A percentile compares a stretch with the other conserved stretches of the same genome.
Evolutionary conservation across 768 basidiomycete genomes (phyloP).

Genomic region (Dacryopinax primogenitus): DNA sequence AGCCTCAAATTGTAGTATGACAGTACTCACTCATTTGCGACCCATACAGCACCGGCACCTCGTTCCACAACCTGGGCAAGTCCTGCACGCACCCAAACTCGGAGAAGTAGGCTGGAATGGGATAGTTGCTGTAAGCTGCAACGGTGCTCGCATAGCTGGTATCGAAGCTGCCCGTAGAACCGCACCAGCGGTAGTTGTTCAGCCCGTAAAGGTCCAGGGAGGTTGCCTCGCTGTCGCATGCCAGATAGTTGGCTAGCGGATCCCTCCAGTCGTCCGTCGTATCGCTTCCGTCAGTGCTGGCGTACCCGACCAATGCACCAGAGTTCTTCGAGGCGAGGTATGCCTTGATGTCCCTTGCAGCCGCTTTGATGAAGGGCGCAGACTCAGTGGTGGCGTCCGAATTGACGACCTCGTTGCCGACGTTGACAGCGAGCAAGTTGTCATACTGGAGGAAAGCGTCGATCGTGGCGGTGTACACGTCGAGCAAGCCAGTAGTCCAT

Average conservation of each 20-base stretch:
- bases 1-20: slow-evolving; percentile 53
- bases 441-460: slow-evolving; percentile 70
- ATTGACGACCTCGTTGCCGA: slow-evolving; percentile 73
- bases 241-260: slow-evolving; percentile 62
- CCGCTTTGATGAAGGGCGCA: slow-evolving; percentile 76
- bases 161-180: slow-evolving; percentile 41
- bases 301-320: slow-evolving; percentile 62
- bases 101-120: slow-evolving; percentile 78
- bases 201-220: slow-evolving; percentile 78
- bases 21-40: slow-evolving; percentile 69
- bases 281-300: slow-evolving; percentile 59
- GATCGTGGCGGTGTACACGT: slow-evolving; percentile 67
- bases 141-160: slow-evolving; percentile 22
- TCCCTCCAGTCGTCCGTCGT: slow-evolving; percentile 37
- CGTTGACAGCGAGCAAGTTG: slow-evolving; percentile 79
- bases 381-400: slow-evolving; percentile 42
- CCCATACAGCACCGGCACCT: slow-evolving; percentile 59
- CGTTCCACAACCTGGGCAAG: slow-evolving; percentile 64
- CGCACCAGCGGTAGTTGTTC: slow-evolving; percentile 67
- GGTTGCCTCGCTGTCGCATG: slow-evolving; percentile 57
- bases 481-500: slow-evolving; percentile 71
- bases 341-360: slow-evolving; percentile 74
- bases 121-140: slow-evolving; percentile 36
- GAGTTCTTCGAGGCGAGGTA: slow-evolving; percentile 62
- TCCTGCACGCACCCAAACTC: slow-evolving; percentile 65